Conservation (phyloP, 352 stramenopile species). For the Pythium coloratum region DNA sequence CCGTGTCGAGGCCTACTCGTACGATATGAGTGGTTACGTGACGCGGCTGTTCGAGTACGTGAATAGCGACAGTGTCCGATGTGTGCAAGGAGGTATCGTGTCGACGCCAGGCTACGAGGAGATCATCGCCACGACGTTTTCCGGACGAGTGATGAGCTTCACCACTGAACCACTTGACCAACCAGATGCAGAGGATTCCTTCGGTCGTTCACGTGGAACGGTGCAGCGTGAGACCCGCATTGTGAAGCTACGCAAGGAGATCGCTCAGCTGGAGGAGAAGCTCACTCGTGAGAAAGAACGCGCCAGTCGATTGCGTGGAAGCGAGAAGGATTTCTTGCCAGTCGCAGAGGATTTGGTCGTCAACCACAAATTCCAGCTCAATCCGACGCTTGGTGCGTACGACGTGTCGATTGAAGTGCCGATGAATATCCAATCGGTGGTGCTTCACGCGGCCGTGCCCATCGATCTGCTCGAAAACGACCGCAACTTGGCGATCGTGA, state of each 20-base stretch:
- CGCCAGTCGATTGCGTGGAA: slow-evolving; percentile 26
- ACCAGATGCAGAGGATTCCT: slow-evolving; percentile 67
- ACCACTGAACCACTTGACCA: slow-evolving; percentile 83
- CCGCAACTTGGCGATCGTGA: slow-evolving; percentile 74
- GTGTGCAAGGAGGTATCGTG: slow-evolving; percentile 68
- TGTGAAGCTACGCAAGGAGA: slow-evolving; percentile 78
- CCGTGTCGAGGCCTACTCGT: slow-evolving; percentile 73
- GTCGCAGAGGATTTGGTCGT: slow-evolving; percentile 76
- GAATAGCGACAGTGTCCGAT: slow-evolving; percentile 74
- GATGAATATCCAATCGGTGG: slow-evolving; percentile 75
- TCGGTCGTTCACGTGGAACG: slow-evolving; percentile 70
- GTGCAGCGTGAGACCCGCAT: slow-evolving; percentile 80
- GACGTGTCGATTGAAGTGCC: slow-evolving; percentile 82
- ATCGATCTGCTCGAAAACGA: slow-evolving; percentile 79
- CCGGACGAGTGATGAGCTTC: slow-evolving; percentile 76
- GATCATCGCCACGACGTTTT: slow-evolving; percentile 77
- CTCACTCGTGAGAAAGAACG: slow-evolving; percentile 56
- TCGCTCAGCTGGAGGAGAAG: slow-evolving; percentile 67
- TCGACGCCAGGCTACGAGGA: slow-evolving; percentile 75
- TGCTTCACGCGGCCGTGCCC: slow-evolving; percentile 71
- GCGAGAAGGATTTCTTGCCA: slow-evolving; percentile 64
- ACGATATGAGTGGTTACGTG: slow-evolving; percentile 49
- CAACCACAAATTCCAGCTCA: slow-evolving; percentile 79
- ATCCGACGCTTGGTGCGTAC: slow-evolving; percentile 63
- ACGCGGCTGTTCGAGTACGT: slow-evolving; percentile 67